Base-by-base conservation (phyloP, 352 stramenopile genomes). In the Phytophthora cryptogea region DNA sequence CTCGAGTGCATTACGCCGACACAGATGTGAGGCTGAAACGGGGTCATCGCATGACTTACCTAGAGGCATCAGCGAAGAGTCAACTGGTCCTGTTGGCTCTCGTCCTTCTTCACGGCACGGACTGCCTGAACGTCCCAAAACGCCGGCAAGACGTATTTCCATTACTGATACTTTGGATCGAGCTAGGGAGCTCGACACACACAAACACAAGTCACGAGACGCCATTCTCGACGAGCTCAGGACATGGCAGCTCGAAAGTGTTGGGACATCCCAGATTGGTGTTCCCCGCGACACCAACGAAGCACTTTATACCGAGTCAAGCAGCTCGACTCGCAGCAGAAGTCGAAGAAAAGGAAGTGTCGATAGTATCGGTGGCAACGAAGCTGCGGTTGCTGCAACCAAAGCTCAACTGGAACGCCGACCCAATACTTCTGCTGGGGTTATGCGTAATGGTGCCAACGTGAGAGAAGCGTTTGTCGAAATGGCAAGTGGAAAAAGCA, bases 151-250 rank as follows among this genome's bases (percentile, higher is more conserved):
- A 42, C 69, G 80, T 6, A 71, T 90, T 65, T 94, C 80, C 28
- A 90, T 94, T 46, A 94, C 82, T 13, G 82, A 86, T 54, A 94
- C 84, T 11, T 69, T 94, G 32, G 75, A 94, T 55, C 80, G 82
- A 26, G 84, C 80, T 2, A 61, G 73, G 37, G 78, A 94, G 32
- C 68, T 94, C 3, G 81, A 92, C 23, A 69, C 55, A 0, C 64
- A 85, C 4, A 76, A 77, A n/a, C 70, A 78, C 54, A 88, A 83
- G 47, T 89, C 78, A 0, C 72, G 80, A 9, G 80, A 87, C 30
- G 73, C 79, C 10, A 88, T 90, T 49, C 46, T 93, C 23, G 66
- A 76, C 33, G 81, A 91, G 28, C 70, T 93, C 4, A 78, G 76
- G 26, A 70, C 68, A 13, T 93, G 83, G 83, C 80, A 84, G 50